Conservation (phyloP, 2,329 filamentous ascomycete genomes). For the Fusarium robinianum region DNA sequence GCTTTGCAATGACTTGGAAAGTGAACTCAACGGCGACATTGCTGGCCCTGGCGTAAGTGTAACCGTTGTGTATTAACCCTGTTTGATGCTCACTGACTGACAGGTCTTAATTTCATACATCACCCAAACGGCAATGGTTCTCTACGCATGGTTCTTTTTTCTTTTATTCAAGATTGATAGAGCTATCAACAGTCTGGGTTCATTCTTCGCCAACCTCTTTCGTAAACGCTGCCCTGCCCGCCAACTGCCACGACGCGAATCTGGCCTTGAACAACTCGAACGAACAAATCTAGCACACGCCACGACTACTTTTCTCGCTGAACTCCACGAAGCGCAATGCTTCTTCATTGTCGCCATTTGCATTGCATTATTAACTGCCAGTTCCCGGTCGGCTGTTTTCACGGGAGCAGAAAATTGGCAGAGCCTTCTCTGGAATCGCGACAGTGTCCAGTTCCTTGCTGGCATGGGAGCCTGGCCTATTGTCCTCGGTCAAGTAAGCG, state of each 20-base stretch:
- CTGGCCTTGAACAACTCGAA: neutral
- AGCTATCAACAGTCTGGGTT: neutral
- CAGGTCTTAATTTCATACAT: slow-evolving; percentile 20
- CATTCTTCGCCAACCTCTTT: neutral
- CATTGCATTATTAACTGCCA: slow-evolving; percentile 3
- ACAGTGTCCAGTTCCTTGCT: neutral
- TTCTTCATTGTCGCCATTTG: slow-evolving; percentile 13
- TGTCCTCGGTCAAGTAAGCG: neutral
- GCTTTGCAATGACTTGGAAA: slow-evolving; percentile 1
- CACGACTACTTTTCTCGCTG: slow-evolving; percentile 13
- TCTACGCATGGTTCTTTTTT: slow-evolving; percentile 11
- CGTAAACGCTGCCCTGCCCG: fast-evolving
- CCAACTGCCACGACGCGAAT: neutral
- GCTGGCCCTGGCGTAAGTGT: slow-evolving; percentile 18
- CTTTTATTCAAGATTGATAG: neutral
- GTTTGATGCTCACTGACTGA: neutral
- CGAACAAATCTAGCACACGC: slow-evolving; percentile 6
- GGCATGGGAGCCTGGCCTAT: slow-evolving; percentile 15
- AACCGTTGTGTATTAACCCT: fast-evolving
- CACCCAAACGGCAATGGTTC: slow-evolving; percentile 9
- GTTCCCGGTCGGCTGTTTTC: neutral
- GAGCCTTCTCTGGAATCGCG: slow-evolving; percentile 4
- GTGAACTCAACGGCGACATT: slow-evolving; percentile 12
- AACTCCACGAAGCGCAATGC: slow-evolving; percentile 21
- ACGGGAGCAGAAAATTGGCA: slow-evolving; percentile 9